These are phyloP conservation scores for Leishmania lainsoni DNA, from an alignment of 208 protist species.

Conservation along the genomic window DNA sequence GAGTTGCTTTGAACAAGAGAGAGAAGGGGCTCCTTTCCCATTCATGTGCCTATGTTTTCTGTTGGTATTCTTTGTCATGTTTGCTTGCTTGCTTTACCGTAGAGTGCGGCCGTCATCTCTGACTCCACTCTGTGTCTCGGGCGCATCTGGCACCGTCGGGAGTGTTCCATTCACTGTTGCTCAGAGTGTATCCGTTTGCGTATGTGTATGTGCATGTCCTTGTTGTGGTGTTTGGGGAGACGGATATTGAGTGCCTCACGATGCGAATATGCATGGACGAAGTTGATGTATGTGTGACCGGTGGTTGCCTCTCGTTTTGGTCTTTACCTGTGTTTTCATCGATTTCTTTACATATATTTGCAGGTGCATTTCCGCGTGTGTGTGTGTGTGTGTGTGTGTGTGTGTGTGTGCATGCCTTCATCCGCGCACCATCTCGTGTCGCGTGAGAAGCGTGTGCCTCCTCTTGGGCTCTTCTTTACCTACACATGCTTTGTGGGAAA, in stretches of 20 bases:
- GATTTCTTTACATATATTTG: no score
- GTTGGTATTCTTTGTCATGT: background rate
- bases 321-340: no score
- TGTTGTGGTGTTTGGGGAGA: background rate
- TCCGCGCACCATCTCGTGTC: background rate
- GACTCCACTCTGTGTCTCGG: background rate
- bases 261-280: background rate
- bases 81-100: background rate
- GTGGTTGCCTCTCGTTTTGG: no score
- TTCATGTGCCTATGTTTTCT: background rate
- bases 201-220: background rate
- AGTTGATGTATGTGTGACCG: background rate
- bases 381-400: no score
- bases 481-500: background rate
- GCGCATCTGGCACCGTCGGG: background rate
- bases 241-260: background rate
- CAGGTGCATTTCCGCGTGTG: no score
- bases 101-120: background rate
- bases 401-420: background rate
- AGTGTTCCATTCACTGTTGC: background rate
- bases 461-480: background rate
- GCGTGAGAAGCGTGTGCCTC: no score
- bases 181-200: background rate
- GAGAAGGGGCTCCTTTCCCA: background rate
- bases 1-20: background rate